These are phyloP conservation scores for Heracleum sosnowskyi DNA, from an alignment of 129 eudicot species.

Conservation along the genomic window DNA sequence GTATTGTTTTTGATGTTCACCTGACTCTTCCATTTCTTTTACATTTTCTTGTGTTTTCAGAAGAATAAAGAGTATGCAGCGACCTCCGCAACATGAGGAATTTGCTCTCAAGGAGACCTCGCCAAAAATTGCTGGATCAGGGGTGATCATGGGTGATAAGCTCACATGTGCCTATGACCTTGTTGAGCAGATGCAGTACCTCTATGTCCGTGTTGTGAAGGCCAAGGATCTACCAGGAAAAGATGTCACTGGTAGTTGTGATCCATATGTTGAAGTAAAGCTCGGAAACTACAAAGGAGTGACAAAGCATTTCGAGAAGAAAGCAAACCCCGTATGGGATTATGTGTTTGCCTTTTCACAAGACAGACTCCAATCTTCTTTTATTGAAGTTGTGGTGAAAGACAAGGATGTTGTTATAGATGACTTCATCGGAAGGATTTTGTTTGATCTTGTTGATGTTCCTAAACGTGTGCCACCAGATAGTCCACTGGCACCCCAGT, in stretches of 20 bases:
- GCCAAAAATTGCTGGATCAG: slow-evolving; percentile 77
- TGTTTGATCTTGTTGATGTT: slow-evolving; percentile 57
- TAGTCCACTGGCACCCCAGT: slow-evolving; percentile 81
- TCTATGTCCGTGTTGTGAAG: slow-evolving; percentile 76
- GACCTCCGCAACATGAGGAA: slow-evolving; percentile 48
- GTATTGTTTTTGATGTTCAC: background rate
- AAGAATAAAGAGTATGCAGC: slow-evolving; percentile 35
- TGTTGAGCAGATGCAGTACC: slow-evolving; percentile 89
- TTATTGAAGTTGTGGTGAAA: slow-evolving; percentile 57
- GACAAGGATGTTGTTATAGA: slow-evolving; percentile 65
- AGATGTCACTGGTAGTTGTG: slow-evolving; percentile 63
- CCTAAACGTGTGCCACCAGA: slow-evolving; percentile 88
- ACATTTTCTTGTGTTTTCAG: background rate
- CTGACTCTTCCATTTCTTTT: background rate
- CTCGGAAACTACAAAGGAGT: slow-evolving; percentile 83
- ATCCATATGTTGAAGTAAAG: slow-evolving; percentile 78
- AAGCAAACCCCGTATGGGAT: slow-evolving; percentile 59
- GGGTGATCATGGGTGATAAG: slow-evolving; percentile 64
- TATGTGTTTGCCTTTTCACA: slow-evolving; percentile 80
- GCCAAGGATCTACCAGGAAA: slow-evolving; percentile 67
- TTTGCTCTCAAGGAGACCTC: slow-evolving; percentile 74
- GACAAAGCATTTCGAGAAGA: slow-evolving; percentile 70
- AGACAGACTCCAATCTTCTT: slow-evolving; percentile 63
- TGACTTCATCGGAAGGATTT: slow-evolving; percentile 62
- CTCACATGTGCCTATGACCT: slow-evolving; percentile 78